phyloP scores from a whole-genome alignment of 2,329 filamentous ascomycete species.

The Diaporthe helianthi region DNA sequence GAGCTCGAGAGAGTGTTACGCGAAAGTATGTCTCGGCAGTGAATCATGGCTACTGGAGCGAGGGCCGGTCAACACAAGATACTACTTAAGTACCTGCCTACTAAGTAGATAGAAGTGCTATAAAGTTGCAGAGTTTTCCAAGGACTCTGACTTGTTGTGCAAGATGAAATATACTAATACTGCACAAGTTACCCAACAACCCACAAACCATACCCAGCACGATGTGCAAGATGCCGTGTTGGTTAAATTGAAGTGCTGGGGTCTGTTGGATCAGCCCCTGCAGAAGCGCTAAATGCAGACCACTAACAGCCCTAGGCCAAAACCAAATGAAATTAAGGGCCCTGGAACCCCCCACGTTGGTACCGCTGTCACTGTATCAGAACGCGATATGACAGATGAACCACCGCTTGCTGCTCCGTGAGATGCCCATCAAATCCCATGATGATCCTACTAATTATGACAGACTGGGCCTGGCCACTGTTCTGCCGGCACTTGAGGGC shows the following conservation, averaged over 20 bases:
- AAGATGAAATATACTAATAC: no score
- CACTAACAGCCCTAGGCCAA: not conserved
- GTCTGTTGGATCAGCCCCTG: not conserved
- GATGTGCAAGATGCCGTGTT: not conserved
- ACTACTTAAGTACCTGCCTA: no score
- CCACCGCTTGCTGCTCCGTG: not conserved
- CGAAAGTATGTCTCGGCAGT: no score
- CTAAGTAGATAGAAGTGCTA: no score
- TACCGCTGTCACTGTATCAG: not conserved
- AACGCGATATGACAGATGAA: not conserved
- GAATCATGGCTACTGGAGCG: no score
- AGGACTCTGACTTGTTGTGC: no score
- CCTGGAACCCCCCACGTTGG: not conserved
- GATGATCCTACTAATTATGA: not conserved
- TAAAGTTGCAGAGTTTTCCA: no score
- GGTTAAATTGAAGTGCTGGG: conserved; percentile 6
- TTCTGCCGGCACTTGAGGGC: not conserved
- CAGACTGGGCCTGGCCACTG: not conserved
- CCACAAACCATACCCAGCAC: not conserved
- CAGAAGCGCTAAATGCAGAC: not conserved
- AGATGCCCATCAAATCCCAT: not conserved
- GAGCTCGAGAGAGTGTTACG: no score
- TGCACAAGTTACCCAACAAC: not conserved
- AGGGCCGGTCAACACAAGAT: no score
- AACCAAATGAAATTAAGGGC: conserved; percentile 14